phyloP scores from a whole-genome alignment of 176 grass and related monocot genomes.

The Avena sativa region DNA sequence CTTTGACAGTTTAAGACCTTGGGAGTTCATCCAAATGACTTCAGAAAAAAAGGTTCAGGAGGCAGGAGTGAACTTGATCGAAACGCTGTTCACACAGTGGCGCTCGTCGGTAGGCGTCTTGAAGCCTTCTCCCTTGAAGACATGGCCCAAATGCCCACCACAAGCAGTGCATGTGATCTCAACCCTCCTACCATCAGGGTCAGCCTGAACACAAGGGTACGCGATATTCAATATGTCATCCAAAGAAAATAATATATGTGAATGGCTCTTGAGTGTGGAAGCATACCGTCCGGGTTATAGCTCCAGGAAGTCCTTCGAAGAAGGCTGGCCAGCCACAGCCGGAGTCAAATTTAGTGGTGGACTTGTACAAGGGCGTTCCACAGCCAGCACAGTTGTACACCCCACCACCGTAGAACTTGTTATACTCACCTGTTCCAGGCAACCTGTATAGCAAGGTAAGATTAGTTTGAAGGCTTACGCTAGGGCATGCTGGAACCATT shows the following conservation, averaged over 20 bases:
- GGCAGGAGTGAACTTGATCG: constrained; percentile 66
- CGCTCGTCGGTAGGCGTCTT: constrained; percentile 85
- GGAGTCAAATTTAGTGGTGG: constrained; percentile 89
- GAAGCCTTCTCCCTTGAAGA: constrained; percentile 94
- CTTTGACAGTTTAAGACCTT: neutral
- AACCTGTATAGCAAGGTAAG: constrained; percentile 43
- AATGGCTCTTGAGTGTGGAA: neutral
- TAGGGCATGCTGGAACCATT: neutral
- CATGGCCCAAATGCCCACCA: constrained; percentile 86
- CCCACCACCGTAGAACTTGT: constrained; percentile 70
- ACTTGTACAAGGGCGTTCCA: constrained; percentile 77
- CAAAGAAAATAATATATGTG: neutral
- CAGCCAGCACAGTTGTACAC: constrained; percentile 76
- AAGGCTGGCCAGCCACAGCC: constrained; percentile 95
- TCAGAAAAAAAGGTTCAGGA: constrained; percentile 6
- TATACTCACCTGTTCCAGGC: constrained; percentile 69
- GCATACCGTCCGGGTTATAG: constrained; percentile 69
- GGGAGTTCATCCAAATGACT: neutral
- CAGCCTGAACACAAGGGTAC: constrained; percentile 51
- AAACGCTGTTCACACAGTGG: constrained; percentile 90
- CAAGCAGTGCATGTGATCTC: constrained; percentile 86
- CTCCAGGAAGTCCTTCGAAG: constrained; percentile 85
- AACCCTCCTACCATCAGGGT: constrained; percentile 73
- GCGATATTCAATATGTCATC: neutral
- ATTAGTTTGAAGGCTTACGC: constrained; percentile 3